Conservation (phyloP, 768 basidiomycete species). For the Psilocybe tampanensis region DNA sequence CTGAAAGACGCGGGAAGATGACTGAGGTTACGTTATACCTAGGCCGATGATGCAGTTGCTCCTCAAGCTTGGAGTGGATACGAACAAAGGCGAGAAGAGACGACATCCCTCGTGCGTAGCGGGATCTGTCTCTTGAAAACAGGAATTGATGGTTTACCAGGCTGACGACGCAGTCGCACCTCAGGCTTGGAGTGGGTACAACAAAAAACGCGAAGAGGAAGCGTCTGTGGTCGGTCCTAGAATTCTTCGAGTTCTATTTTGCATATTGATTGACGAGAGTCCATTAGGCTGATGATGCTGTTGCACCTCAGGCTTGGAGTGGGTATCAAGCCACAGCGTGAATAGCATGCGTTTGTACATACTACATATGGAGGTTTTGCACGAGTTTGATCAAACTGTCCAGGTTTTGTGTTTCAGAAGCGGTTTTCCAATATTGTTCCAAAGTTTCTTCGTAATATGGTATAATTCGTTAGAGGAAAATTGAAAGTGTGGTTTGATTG, state of each 20-base stretch:
- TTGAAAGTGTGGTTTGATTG: too few species aligned
- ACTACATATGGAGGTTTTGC: background rate
- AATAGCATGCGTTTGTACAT: background rate
- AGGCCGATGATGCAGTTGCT: background rate
- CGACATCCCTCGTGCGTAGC: background rate
- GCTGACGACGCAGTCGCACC: conserved; percentile 6
- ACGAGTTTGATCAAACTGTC: background rate
- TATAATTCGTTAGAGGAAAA: too few species aligned
- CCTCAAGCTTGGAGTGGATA: conserved; percentile 2
- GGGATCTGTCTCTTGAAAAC: background rate
- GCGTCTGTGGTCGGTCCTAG: background rate
- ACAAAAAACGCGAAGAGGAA: background rate
- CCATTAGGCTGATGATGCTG: background rate
- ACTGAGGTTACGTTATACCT: background rate
- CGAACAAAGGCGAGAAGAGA: background rate
- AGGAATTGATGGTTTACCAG: background rate
- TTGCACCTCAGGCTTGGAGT: conserved; percentile 6
- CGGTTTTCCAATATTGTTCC: too few species aligned
- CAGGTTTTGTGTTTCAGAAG: background rate
- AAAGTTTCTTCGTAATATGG: too few species aligned
- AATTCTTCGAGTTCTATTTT: background rate
- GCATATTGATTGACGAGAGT: background rate
- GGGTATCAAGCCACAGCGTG: conserved; percentile 9
- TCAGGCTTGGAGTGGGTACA: conserved; percentile 9
- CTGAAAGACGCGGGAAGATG: background rate